Evolutionary conservation across 495 filamentous ascomycete genomes (phyloP), one percentile per base, ranked within the genome.

Genomic region (Aspergillus steynii): DNA sequence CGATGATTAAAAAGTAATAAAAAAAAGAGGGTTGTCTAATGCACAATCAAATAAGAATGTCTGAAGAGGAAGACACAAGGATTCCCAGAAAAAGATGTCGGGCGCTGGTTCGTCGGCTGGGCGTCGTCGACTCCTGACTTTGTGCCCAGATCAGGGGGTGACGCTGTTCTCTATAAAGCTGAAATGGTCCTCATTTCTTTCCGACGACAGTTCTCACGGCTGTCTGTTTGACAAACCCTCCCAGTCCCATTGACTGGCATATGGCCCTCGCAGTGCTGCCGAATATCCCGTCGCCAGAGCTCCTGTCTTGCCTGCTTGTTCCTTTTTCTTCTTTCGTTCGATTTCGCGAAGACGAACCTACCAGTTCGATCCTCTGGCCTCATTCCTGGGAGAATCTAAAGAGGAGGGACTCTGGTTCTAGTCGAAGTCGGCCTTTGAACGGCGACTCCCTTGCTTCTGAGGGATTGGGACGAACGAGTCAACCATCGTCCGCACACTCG

Each of bases 371-470:
- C 31, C 9, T 42, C 37, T 42, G 37, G 10, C 7, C 12, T 42
- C 37, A 1, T 12, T 42, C 10, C 12, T 42, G 10, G 14, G 37
- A 0, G 37, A 12, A 14, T 42, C 37, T 4, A 15, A 12, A 15
- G 31, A 27, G 27, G 42, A 55, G n/a, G 8, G 29, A 34, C 34
- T 20, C 20, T 51, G 46, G 37, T 56, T 48, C 50, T 47, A 62
- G 28, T 28, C 31, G 53, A 34, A 50, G 49, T 55, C 34, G 10
- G 37, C 10, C 37, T 10, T 42, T 54, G 61, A 52, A 56, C 26
- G 37, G 32, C 45, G 48, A 50, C 29, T 58, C 60, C 61, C 61
- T 62, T 62, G 61, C 61, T 62, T 62, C 61, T 52, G 15, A 28
- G 56, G 20, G 5, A 42, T 45, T n/a, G 20, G 29, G 61, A 15